Evolutionary conservation across 805 yeast genomes (phyloP).

Genomic region (Starmerella floris): DNA sequence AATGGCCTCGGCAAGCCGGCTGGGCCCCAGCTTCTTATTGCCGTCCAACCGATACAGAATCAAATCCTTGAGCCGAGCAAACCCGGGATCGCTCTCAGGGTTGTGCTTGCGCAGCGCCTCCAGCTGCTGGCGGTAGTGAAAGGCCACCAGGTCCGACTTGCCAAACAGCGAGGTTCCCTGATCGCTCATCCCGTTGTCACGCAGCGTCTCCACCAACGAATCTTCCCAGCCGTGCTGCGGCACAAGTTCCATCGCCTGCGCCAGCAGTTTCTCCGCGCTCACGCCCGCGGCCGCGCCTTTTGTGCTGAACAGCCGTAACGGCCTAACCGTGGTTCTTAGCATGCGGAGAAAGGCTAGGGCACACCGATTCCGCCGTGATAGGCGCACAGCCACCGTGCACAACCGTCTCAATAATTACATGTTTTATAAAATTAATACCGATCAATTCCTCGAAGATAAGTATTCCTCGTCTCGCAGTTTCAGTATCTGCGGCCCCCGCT

Average conservation of each 20-base stretch:
- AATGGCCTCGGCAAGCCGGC: constrained; percentile 33
- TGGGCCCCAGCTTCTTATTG: constrained; percentile 28
- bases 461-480: too few relatives aligned
- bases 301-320: neutral
- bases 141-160: constrained; percentile 40
- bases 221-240: constrained; percentile 42
- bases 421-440: too few relatives aligned
- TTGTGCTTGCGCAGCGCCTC: constrained; percentile 23
- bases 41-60: constrained; percentile 34
- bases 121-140: constrained; percentile 37
- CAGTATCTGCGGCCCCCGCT: too few relatives aligned
- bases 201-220: constrained; percentile 39
- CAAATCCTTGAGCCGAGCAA: constrained; percentile 30
- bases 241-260: constrained; percentile 30
- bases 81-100: neutral
- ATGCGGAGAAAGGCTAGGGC: too few relatives aligned
- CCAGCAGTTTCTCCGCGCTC: neutral
- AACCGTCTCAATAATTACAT: too few relatives aligned
- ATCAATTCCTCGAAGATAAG: too few relatives aligned
- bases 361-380: too few relatives aligned
- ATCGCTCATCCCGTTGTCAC: constrained; percentile 40
- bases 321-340: neutral
- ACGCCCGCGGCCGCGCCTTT: neutral
- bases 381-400: too few relatives aligned
- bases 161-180: constrained; percentile 34